These are phyloP conservation scores for Dothistroma septosporum DNA, from an alignment of 2,329 filamentous ascomycete species.

Conservation along the genomic window DNA sequence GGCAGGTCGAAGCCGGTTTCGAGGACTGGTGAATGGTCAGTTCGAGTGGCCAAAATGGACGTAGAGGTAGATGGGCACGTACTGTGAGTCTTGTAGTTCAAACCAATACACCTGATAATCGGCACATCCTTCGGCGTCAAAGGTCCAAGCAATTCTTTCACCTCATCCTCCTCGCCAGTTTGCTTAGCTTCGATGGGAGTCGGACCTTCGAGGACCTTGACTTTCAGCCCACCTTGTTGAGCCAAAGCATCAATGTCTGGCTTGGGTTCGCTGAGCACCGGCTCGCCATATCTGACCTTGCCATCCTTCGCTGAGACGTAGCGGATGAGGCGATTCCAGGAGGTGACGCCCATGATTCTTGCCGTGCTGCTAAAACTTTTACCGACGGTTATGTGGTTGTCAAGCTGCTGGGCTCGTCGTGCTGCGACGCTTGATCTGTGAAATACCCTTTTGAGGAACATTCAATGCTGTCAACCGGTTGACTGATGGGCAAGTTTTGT, in stretches of 20 bases:
- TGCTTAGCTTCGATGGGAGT: slow-evolving; percentile 44
- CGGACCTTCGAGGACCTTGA: slow-evolving; percentile 49
- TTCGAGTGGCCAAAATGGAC: too few relatives aligned
- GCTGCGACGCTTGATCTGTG: background rate
- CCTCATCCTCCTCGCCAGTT: slow-evolving; percentile 51
- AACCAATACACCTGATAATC: slow-evolving; percentile 55
- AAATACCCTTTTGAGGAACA: background rate
- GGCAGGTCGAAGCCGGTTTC: slow-evolving; percentile 62
- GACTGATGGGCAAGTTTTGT: background rate
- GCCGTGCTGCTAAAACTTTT: background rate
- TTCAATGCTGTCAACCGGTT: background rate
- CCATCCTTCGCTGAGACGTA: slow-evolving; percentile 66
- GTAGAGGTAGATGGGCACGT: too few relatives aligned
- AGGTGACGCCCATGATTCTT: slow-evolving; percentile 3
- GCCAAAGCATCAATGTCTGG: slow-evolving; percentile 28
- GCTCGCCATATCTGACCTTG: slow-evolving; percentile 67
- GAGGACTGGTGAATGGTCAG: slow-evolving; percentile 21
- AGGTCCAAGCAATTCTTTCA: slow-evolving; percentile 53
- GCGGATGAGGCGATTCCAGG: slow-evolving; percentile 61
- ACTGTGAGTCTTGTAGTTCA: slow-evolving; percentile 57
- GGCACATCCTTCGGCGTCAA: slow-evolving; percentile 49
- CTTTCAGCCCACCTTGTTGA: slow-evolving; percentile 45
- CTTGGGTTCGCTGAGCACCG: slow-evolving; percentile 45
- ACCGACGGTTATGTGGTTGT: background rate
- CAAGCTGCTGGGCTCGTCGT: background rate